Percentiles rank a stretch among this genome's conserved stretches.
Evolutionary conservation across 331 rosid genomes (phyloP).

Genomic region (Cydonia oblonga): DNA sequence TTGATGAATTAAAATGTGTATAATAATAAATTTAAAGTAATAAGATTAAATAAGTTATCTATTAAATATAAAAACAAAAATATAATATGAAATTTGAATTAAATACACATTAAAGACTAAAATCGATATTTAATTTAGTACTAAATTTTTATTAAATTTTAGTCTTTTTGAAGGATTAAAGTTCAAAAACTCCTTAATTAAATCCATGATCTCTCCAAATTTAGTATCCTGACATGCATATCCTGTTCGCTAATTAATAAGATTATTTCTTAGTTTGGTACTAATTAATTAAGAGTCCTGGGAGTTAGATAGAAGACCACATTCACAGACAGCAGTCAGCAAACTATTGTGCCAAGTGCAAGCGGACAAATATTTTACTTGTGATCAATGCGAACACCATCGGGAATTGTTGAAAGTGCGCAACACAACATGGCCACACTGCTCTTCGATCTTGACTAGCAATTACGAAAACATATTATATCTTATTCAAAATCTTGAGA

Average conservation of each 20-base stretch:
- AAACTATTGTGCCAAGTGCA: constrained; percentile 32
- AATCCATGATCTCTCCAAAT: too few species aligned
- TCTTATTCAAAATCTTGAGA: neutral
- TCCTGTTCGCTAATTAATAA: neutral
- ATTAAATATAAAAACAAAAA: too few species aligned
- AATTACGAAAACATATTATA: neutral
- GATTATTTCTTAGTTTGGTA: neutral
- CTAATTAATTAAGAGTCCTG: neutral
- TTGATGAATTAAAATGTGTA: too few species aligned
- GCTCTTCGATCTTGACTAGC: constrained; percentile 13
- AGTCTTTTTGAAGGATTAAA: too few species aligned
- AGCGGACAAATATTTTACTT: constrained; percentile 38
- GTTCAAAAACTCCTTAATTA: too few species aligned
- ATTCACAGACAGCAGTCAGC: constrained; percentile 8
- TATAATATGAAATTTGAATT: too few species aligned
- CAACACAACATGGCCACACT: constrained; percentile 23
- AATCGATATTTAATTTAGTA: too few species aligned
- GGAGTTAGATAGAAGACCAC: constrained; percentile 10
- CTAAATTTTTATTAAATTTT: too few species aligned
- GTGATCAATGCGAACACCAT: constrained; percentile 38
- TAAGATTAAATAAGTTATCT: too few species aligned
- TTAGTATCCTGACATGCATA: constrained; percentile 9
- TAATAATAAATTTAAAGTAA: too few species aligned
- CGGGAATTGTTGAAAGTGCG: constrained; percentile 48
- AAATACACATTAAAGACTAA: too few species aligned